Conservation (phyloP, 352 stramenopile genomes). For the Elongisporangium prolatum region DNA sequence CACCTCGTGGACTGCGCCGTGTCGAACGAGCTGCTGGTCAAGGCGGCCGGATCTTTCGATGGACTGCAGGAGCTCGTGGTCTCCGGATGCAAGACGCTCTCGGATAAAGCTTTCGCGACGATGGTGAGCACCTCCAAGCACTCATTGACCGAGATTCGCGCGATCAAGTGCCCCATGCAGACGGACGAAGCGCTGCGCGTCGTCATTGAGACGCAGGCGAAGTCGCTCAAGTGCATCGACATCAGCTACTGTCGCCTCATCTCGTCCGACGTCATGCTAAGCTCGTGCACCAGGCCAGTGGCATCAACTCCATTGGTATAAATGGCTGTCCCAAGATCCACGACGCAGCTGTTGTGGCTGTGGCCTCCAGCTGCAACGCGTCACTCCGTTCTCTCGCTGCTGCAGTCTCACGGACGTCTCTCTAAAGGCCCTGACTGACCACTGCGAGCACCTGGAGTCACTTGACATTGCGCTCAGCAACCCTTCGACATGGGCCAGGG, state of each 20-base stretch:
- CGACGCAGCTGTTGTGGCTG: slow-evolving; percentile 24
- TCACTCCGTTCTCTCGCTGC: slow-evolving; percentile 33
- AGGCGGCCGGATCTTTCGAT: slow-evolving; percentile 25
- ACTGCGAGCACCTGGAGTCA: slow-evolving; percentile 30
- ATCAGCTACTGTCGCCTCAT: slow-evolving; percentile 62
- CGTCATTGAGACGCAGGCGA: slow-evolving; percentile 18
- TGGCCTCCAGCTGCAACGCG: slow-evolving; percentile 25
- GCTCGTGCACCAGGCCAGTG: slow-evolving; percentile 20
- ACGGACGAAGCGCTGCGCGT: slow-evolving; percentile 31
- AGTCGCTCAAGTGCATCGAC: slow-evolving; percentile 38
- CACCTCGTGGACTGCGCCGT: slow-evolving; percentile 48
- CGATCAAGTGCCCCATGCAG: slow-evolving; percentile 47
- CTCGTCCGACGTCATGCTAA: slow-evolving; percentile 25
- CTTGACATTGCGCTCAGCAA: slow-evolving; percentile 64
- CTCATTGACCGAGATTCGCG: slow-evolving; percentile 35
- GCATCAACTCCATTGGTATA: slow-evolving; percentile 36
- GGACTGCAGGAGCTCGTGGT: slow-evolving; percentile 39
- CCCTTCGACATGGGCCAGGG: slow-evolving; percentile 49
- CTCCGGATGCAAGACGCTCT: slow-evolving; percentile 49
- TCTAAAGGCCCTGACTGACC: slow-evolving; percentile 29
- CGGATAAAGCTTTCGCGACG: slow-evolving; percentile 31
- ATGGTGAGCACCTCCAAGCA: slow-evolving; percentile 30
- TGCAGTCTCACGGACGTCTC: slow-evolving; percentile 38
- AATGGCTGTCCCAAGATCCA: slow-evolving; percentile 55
- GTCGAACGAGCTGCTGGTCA: slow-evolving; percentile 21